Evolutionary conservation across 2,329 filamentous ascomycete genomes (phyloP).

Genomic region (Fusarium algeriense): DNA sequence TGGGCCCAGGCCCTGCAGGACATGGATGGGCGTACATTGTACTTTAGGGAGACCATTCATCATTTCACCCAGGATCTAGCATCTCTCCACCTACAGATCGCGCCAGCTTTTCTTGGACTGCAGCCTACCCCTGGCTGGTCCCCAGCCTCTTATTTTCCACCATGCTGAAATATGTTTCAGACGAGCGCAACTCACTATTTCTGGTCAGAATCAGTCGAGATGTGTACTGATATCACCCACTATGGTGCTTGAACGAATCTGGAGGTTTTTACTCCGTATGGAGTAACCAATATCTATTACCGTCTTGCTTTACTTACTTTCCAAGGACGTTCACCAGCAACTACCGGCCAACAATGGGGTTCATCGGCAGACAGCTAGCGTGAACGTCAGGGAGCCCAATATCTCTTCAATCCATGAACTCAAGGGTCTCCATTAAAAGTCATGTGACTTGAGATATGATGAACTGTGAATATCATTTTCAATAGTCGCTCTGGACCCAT

Average conservation of each 20-base stretch:
- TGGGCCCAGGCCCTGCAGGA: constrained; percentile 42
- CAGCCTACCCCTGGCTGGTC: constrained; percentile 19
- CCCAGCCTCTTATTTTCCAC: constrained; percentile 24
- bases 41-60: constrained; percentile 5
- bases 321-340: constrained; percentile 25
- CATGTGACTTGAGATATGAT: constrained; percentile 26
- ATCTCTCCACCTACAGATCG: constrained; percentile 48
- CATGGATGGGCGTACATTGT: constrained; percentile 7
- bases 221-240: neutral
- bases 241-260: neutral
- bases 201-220: neutral
- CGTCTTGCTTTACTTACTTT: neutral
- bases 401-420: constrained; percentile 14
- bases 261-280: neutral
- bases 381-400: constrained; percentile 31
- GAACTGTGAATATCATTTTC: neutral
- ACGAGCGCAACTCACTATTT: neutral
- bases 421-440: constrained; percentile 7
- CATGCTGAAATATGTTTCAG: neutral
- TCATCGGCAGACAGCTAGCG: constrained; percentile 15
- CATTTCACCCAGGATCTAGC: constrained; percentile 32
- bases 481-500: neutral
- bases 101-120: constrained; percentile 39
- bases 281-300: constrained; percentile 3
- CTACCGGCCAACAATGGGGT: constrained; percentile 31